These are phyloP conservation scores for Solanum medicagineum DNA, from an alignment of 257 asterid species.

Conservation along the genomic window DNA sequence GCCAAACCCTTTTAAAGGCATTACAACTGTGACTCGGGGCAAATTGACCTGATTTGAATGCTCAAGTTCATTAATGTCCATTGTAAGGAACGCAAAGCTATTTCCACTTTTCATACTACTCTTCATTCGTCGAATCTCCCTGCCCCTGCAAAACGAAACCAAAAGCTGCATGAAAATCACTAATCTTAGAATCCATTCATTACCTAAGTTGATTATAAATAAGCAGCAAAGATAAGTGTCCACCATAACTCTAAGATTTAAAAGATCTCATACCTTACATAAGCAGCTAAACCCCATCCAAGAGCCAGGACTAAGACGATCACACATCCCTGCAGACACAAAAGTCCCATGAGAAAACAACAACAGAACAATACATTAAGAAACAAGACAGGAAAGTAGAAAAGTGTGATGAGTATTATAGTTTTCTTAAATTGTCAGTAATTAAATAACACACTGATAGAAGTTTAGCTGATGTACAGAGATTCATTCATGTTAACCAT, in stretches of 20 bases:
- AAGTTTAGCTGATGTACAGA: not conserved
- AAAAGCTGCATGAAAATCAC: not conserved
- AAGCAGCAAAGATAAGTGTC: not conserved
- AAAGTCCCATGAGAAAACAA: not conserved
- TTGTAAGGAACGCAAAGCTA: slow-evolving; percentile 61
- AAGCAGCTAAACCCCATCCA: slow-evolving; percentile 94
- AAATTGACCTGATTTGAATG: slow-evolving; percentile 66
- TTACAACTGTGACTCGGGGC: slow-evolving; percentile 87
- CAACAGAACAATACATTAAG: not conserved
- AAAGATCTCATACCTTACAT: slow-evolving; percentile 53
- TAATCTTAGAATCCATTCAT: not conserved
- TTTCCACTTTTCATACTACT: slow-evolving; percentile 50
- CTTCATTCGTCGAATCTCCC: slow-evolving; percentile 62
- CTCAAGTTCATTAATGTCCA: slow-evolving; percentile 68
- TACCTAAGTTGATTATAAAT: not conserved
- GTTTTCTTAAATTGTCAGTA: not conserved
- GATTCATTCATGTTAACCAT: not conserved
- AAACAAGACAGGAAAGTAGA: not conserved
- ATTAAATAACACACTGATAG: not conserved
- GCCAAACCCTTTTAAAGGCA: slow-evolving; percentile 98
- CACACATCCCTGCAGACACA: slow-evolving; percentile 54
- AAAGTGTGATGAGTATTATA: not conserved
- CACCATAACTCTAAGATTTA: not conserved
- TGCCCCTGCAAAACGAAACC: slow-evolving; percentile 45
- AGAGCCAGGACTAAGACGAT: slow-evolving; percentile 80